phyloP scores from a whole-genome alignment of 768 basidiomycete species.

The Suillus brevipes region DNA sequence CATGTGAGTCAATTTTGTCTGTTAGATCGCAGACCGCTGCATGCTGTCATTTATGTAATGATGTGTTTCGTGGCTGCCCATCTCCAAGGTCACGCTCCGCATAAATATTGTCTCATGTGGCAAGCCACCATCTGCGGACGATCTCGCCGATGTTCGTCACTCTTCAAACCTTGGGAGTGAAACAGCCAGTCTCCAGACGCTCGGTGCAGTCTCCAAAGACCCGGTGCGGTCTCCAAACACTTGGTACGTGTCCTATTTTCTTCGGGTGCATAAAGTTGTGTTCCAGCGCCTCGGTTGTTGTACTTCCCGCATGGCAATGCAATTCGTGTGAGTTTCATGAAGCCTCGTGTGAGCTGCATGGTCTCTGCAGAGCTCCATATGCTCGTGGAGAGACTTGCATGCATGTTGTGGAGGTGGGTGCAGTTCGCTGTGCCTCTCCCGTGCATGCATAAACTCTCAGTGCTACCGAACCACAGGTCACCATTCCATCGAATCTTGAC shows the following conservation, averaged over 20 bases:
- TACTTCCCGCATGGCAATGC: neutral
- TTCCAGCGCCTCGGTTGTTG: neutral
- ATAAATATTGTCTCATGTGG: neutral
- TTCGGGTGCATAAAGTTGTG: neutral
- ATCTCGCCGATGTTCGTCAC: neutral
- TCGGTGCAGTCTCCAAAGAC: neutral
- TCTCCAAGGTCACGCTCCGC: constrained; percentile 7
- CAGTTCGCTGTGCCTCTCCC: neutral
- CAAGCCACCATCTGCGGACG: neutral
- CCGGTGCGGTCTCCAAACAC: neutral
- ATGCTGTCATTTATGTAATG: neutral
- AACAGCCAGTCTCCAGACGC: neutral
- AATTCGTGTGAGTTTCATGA: neutral
- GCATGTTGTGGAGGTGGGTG: neutral
- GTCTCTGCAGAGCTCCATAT: neutral
- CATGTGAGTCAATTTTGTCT: neutral
- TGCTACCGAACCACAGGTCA: neutral
- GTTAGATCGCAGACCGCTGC: neutral
- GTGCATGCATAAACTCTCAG: neutral
- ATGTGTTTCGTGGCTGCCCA: neutral
- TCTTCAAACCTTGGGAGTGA: constrained; percentile 1
- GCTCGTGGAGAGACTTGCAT: neutral
- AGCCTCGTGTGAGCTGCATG: neutral
- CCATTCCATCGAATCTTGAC: neutral
- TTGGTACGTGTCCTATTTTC: neutral